Percentiles rank a stretch among this genome's conserved stretches.
Evolutionary conservation across 177 flowering plant species (phyloP).

Genomic region (Vitis hybrid): DNA sequence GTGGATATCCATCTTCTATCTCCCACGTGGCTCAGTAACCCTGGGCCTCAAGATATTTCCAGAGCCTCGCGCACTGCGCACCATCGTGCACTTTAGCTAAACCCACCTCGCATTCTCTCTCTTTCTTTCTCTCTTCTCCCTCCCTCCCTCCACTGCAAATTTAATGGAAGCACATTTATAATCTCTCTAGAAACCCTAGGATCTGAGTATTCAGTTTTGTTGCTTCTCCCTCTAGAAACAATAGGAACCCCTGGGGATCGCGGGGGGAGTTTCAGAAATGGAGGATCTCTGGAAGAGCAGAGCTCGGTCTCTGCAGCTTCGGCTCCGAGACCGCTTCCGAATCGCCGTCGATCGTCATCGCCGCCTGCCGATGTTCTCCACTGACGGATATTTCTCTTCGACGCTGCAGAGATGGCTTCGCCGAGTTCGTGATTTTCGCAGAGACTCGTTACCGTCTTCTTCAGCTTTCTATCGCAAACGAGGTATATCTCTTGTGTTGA

Average conservation of each 20-base stretch:
- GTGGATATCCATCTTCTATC: too few relatives aligned
- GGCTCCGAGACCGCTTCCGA: slow-evolving; percentile 64
- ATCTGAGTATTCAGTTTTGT: too few relatives aligned
- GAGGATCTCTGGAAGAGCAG: slow-evolving; percentile 60
- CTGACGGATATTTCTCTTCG: slow-evolving; percentile 50
- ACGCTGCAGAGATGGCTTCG: slow-evolving; percentile 52
- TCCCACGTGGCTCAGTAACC: too few relatives aligned
- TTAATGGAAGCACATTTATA: too few relatives aligned
- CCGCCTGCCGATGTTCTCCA: slow-evolving; percentile 26
- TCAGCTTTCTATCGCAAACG: slow-evolving; percentile 62
- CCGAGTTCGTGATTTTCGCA: slow-evolving; percentile 54
- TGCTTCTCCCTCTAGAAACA: too few relatives aligned
- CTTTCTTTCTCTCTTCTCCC: too few relatives aligned
- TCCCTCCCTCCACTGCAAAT: too few relatives aligned
- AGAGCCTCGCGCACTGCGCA: too few relatives aligned
- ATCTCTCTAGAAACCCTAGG: too few relatives aligned
- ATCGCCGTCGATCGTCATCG: slow-evolving; percentile 68
- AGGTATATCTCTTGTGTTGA: slow-evolving; percentile 28
- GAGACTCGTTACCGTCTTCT: slow-evolving; percentile 54
- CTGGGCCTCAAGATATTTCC: too few relatives aligned
- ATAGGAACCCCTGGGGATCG: slow-evolving; percentile 21
- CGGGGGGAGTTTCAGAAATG: slow-evolving; percentile 19
- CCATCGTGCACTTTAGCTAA: too few relatives aligned
- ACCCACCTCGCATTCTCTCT: too few relatives aligned
- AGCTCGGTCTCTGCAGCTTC: slow-evolving; percentile 53